Percentiles rank a stretch among this genome's conserved stretches.
These are phyloP conservation scores for Candida sonorensis DNA, from an alignment of 805 yeast species.

Conservation along the genomic window DNA sequence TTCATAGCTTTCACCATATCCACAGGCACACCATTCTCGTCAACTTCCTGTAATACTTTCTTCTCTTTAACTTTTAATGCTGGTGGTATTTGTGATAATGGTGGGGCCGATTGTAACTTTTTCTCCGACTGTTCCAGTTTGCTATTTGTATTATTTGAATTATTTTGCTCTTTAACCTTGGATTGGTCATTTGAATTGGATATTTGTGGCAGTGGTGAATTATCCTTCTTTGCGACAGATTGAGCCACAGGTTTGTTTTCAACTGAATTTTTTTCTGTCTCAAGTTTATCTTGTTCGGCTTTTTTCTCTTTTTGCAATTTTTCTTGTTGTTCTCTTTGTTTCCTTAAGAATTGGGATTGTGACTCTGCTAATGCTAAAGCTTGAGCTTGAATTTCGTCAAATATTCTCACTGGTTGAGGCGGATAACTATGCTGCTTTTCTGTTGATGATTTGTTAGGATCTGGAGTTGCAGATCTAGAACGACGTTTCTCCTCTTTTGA, in stretches of 20 bases:
- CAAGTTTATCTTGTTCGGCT: too few species aligned
- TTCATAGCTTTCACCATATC: constrained; percentile 22
- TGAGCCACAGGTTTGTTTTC: too few species aligned
- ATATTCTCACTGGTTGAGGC: background rate
- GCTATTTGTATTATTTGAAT: too few species aligned
- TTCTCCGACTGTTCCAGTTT: too few species aligned
- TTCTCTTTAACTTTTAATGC: background rate
- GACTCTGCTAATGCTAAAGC: background rate
- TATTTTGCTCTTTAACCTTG: too few species aligned
- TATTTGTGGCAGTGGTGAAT: too few species aligned
- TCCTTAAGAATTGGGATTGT: background rate
- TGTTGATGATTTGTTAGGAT: background rate
- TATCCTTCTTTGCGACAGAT: too few species aligned
- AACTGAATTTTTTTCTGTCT: too few species aligned
- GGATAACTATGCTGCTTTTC: background rate
- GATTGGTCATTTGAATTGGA: background rate
- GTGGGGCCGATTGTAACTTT: too few species aligned
- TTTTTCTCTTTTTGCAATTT: background rate
- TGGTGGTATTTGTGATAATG: background rate
- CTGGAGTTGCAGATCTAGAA: background rate
- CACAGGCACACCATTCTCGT: constrained; percentile 15
- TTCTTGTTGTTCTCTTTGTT: background rate
- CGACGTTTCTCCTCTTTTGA: background rate
- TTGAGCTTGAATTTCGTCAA: background rate
- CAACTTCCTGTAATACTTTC: background rate